Conservation (phyloP, 2,329 filamentous ascomycete genomes). For the Exophiala sideris region DNA sequence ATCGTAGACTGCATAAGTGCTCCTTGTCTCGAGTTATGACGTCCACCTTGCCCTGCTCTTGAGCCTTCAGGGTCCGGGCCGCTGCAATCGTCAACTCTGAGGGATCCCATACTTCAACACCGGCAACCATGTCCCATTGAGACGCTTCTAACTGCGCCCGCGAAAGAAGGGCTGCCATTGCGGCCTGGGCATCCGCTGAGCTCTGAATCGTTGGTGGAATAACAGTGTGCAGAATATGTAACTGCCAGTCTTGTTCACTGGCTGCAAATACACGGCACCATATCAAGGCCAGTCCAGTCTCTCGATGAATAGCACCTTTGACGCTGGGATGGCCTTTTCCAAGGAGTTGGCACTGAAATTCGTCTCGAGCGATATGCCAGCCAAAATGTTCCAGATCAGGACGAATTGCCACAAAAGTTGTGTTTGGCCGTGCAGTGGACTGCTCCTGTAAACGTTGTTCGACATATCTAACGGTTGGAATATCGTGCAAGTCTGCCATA, state of each 20-base stretch:
- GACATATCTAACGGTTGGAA: conserved; percentile 57
- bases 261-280: conserved; percentile 37
- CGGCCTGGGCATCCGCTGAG: conserved; percentile 22
- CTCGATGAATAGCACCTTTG: conserved; percentile 62
- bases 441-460: conserved; percentile 53
- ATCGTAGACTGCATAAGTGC: conserved; percentile 46
- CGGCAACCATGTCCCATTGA: conserved; percentile 62
- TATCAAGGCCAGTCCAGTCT: conserved; percentile 37
- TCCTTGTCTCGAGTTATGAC: conserved; percentile 45
- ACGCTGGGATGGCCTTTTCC: conserved; percentile 50
- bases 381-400: conserved; percentile 65
- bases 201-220: conserved; percentile 40
- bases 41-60: conserved; percentile 32
- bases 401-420: conserved; percentile 60
- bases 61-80: conserved; percentile 31
- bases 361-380: conserved; percentile 79
- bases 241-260: conserved; percentile 35
- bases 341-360: conserved; percentile 67
- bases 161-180: conserved; percentile 61
- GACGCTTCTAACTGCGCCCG: conserved; percentile 68
- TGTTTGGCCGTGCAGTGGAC: conserved; percentile 39
- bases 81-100: conserved; percentile 50
- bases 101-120: conserved; percentile 83
- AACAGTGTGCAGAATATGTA: conserved; percentile 41
- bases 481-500: conserved; percentile 47